These are phyloP conservation scores for Ziziphus jujuba DNA, from an alignment of 306 rosid genomes.

Conservation along the genomic window DNA sequence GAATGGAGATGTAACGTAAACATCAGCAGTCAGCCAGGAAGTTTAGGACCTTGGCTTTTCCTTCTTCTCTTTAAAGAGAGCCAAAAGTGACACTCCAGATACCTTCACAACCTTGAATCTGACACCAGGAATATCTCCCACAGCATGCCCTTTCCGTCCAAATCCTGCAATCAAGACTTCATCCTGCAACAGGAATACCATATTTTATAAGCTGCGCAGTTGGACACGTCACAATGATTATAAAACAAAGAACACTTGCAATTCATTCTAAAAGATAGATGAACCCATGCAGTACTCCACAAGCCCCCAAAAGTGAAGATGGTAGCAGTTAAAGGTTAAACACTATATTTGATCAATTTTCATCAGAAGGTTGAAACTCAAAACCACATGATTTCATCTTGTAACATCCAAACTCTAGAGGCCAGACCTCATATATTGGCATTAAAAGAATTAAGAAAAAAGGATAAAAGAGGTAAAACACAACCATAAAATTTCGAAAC, in stretches of 20 bases:
- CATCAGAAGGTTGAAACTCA: no score
- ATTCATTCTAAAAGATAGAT: background rate
- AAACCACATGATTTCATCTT: no score
- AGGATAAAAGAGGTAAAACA: no score
- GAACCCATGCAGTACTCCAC: no score
- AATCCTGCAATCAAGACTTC: slow-evolving; percentile 40
- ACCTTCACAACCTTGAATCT: slow-evolving; percentile 42
- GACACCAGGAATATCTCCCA: slow-evolving; percentile 44
- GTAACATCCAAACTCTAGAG: no score
- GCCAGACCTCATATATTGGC: no score
- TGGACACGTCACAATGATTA: background rate
- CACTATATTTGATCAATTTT: no score
- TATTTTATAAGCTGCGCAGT: background rate
- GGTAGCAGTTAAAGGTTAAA: no score
- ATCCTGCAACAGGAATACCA: slow-evolving; percentile 16
- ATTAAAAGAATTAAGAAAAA: no score
- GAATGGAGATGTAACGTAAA: background rate
- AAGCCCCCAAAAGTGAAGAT: no score
- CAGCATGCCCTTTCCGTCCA: slow-evolving; percentile 39
- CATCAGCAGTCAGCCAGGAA: background rate
- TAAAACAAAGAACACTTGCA: background rate
- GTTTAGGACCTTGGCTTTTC: slow-evolving; percentile 39
- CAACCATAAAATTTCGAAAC: no score
- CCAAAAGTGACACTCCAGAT: slow-evolving; percentile 35
- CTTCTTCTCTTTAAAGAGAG: slow-evolving; percentile 40